Evolutionary conservation across 2,329 filamentous ascomycete species (phyloP), one percentile per base, ranked within the genome.

Genomic region (Fusarium sp.): DNA sequence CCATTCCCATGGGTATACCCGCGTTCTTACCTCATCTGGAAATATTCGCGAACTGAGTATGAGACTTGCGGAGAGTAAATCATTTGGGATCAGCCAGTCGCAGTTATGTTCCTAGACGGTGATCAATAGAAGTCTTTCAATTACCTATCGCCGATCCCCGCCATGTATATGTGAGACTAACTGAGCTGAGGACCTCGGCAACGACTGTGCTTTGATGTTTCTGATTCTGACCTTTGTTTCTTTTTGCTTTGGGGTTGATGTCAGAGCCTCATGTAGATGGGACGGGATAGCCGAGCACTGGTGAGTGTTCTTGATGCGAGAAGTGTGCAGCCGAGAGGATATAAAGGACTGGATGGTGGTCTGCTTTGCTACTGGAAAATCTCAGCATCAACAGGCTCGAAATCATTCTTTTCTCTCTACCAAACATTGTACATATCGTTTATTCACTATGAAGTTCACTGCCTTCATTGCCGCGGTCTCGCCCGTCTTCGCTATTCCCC

Each of bases 321-420:
- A 7, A 19, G 13, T 1, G 8, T n/a, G 3, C 7, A 6, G 20
- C 7, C 9, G 17, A 14, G 10, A 19, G 30, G 1, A n/a, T 59
- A 59, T 59, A 59, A 59, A 17, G 14, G 3, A 6, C 20, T 2
- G 17, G 4, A 1, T 24, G 2, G 22, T 10, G 1, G 7, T 5
- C 28, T 14, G 5, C 3, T 11, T 15, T 5, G 0, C 3, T 11
- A 3, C 8, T 1, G 3, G 2, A 40, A 10, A 2, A n/a, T 7
- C 17, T 3, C 15, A 40, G 10, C 5, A 48, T 39, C 14, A 19
- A 40, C 20, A 40, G 10, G 17, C 10, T 19, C 13, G 4, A n/a
- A 26, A 51, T 33, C 6, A 37, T 9, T 32, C 7, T 19, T 37
- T 6, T 32, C 15, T 55, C 20, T n/a, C 4, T 17, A 5, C 3